Conservation (phyloP, 2,329 filamentous ascomycete species). For the Colletotrichum sp. region DNA sequence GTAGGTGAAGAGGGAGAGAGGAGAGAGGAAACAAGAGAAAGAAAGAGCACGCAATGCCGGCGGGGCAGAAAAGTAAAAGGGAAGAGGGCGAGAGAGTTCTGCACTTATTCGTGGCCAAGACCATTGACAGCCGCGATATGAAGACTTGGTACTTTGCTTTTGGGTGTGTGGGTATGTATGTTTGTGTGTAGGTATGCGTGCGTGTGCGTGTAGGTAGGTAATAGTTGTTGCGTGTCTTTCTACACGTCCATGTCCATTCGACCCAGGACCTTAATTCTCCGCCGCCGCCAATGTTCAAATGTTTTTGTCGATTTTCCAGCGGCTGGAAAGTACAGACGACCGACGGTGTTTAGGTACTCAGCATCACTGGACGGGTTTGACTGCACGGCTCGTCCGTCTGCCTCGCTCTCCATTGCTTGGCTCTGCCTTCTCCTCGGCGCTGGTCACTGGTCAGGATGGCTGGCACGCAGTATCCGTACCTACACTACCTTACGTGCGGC, state of each 20-base stretch:
- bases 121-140: background rate
- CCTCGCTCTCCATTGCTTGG: slow-evolving; percentile 2
- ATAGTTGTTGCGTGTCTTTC: background rate
- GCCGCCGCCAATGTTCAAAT: background rate
- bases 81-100: background rate
- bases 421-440: background rate
- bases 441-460: background rate
- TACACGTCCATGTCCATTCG: background rate
- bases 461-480: background rate
- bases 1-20: background rate
- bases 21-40: background rate
- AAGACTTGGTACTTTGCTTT: background rate
- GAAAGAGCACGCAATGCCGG: background rate
- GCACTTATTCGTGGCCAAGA: background rate
- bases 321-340: background rate
- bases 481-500: background rate
- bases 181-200: background rate
- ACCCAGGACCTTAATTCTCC: background rate
- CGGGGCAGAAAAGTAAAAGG: background rate
- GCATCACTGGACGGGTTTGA: background rate
- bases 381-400: background rate
- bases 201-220: background rate
- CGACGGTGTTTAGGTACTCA: background rate
- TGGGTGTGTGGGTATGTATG: background rate
- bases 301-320: background rate